Evolutionary conservation across 306 rosid species (phyloP).

Genomic region (Cucurbita ficifolia): DNA sequence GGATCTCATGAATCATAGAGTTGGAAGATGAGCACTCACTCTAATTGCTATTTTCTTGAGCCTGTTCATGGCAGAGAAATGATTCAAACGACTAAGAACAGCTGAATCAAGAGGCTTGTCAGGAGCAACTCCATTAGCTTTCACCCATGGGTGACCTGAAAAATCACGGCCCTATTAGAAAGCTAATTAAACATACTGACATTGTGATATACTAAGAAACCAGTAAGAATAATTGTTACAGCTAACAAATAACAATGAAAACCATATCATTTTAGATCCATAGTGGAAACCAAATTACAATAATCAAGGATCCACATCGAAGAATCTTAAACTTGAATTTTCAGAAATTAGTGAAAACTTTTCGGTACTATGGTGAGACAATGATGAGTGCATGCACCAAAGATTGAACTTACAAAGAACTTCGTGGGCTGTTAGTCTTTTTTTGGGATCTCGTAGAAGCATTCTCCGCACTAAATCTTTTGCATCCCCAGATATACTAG

Average conservation of each 20-base stretch:
- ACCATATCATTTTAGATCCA: background rate
- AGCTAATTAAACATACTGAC: slow-evolving; percentile 6
- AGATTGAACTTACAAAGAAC: slow-evolving; percentile 67
- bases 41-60: slow-evolving; percentile 80
- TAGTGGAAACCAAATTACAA: background rate
- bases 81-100: slow-evolving; percentile 81
- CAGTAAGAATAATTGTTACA: background rate
- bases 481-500: slow-evolving; percentile 70
- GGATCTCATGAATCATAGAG: background rate
- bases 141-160: slow-evolving; percentile 95
- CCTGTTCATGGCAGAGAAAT: slow-evolving; percentile 86
- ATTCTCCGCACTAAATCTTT: slow-evolving; percentile 82
- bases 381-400: background rate
- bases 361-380: background rate
- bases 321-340: background rate
- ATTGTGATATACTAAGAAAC: slow-evolving; percentile 4
- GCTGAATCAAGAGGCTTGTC: slow-evolving; percentile 91
- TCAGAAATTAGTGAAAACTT: background rate
- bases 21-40: slow-evolving; percentile 34
- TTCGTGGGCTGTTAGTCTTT: slow-evolving; percentile 79
- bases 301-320: too few species aligned
- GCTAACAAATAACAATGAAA: background rate
- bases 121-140: slow-evolving; percentile 66
- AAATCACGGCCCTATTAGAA: slow-evolving; percentile 1
- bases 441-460: slow-evolving; percentile 83